Conservation (phyloP, 23 red algal genomes). For the Gracilaria vermiculophylla region DNA sequence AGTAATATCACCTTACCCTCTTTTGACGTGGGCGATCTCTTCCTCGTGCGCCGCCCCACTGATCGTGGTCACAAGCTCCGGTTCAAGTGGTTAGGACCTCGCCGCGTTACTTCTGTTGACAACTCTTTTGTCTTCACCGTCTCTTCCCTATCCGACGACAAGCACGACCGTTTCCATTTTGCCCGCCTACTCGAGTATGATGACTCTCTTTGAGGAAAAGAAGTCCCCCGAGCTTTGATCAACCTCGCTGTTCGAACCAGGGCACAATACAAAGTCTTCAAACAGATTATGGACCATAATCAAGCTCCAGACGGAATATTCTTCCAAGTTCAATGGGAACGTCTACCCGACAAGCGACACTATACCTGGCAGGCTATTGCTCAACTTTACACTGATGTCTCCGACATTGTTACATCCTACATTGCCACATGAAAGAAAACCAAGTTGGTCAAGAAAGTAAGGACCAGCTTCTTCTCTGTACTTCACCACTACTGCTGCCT, state of each 20-base stretch:
- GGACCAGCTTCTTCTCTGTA: no score
- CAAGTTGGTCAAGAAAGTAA: no score
- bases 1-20: constrained; percentile 4
- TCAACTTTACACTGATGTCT: not conserved
- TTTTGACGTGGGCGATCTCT: not conserved
- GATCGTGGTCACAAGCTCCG: constrained; percentile 33
- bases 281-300: constrained; percentile 5
- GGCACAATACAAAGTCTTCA: not conserved
- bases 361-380: constrained; percentile 24
- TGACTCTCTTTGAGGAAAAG: not conserved
- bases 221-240: not conserved
- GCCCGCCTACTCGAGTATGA: not conserved
- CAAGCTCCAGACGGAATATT: constrained; percentile 38
- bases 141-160: not conserved
- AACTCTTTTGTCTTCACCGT: constrained; percentile 19
- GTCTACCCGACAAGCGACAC: constrained; percentile 3
- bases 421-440: no score
- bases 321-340: constrained; percentile 9
- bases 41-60: not conserved
- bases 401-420: no score
- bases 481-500: no score
- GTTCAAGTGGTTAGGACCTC: not conserved
- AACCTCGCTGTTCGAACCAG: not conserved
- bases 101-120: not conserved
- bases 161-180: not conserved